These are phyloP conservation scores for Barnettozyma botsteinii DNA, from an alignment of 805 yeast genomes.

Conservation along the genomic window DNA sequence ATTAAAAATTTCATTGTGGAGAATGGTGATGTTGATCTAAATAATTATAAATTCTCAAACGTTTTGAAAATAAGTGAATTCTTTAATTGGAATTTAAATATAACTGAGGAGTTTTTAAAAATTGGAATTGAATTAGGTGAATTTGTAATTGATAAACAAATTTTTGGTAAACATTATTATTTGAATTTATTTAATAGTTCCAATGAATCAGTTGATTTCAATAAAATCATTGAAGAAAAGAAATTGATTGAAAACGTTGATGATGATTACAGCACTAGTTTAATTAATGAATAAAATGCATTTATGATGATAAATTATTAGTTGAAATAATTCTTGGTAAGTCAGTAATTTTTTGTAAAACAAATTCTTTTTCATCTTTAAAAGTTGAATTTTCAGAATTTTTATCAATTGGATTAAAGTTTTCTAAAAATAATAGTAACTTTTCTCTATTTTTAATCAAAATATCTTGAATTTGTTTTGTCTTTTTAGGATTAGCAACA, in stretches of 20 bases:
- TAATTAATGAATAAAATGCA: neutral
- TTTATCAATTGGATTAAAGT: conserved; percentile 53
- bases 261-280: neutral
- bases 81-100: conserved; percentile 61
- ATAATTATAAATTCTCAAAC: conserved; percentile 21
- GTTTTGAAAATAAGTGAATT: conserved; percentile 24
- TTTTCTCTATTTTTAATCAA: conserved; percentile 78
- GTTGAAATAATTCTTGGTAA: conserved; percentile 52
- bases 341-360: conserved; percentile 65
- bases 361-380: conserved; percentile 74
- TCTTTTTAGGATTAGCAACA: conserved; percentile 92
- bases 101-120: conserved; percentile 59
- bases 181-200: conserved; percentile 35
- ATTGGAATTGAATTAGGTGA: conserved; percentile 51
- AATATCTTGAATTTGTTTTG: conserved; percentile 74
- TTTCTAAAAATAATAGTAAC: conserved; percentile 60
- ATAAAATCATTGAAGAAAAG: conserved; percentile 1
- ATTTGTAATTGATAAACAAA: conserved; percentile 61
- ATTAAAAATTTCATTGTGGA: conserved; percentile 24
- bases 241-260: neutral
- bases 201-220: neutral
- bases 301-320: conserved; percentile 7
- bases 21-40: conserved; percentile 26
- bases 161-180: conserved; percentile 61
- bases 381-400: conserved; percentile 55